phyloP scores from a whole-genome alignment of 495 filamentous ascomycete genomes.

The Trichoderma erinaceum region DNA sequence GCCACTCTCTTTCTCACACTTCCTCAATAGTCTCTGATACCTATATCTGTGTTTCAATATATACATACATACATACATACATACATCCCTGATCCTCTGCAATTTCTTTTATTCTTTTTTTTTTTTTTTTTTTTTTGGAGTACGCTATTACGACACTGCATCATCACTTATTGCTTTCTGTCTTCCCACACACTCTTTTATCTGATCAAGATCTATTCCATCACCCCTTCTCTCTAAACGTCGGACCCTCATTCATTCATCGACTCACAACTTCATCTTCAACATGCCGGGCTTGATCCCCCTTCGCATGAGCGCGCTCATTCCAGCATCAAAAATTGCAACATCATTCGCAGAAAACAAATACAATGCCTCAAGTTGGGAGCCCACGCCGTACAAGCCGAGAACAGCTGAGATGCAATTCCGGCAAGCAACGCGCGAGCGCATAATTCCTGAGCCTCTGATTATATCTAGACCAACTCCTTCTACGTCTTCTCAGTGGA shows the following conservation, averaged over 20 bases:
- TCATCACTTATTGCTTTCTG: neutral
- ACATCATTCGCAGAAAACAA: neutral
- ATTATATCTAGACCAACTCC: neutral
- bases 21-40: neutral
- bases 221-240: neutral
- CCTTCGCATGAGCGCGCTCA: conserved; percentile 22
- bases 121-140: neutral
- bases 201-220: neutral
- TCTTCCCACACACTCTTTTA: neutral
- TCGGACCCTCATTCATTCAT: neutral
- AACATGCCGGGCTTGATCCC: conserved; percentile 16
- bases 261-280: neutral
- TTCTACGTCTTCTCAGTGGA: conserved; percentile 33
- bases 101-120: no score
- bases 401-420: neutral
- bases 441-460: neutral
- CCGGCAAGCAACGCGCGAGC: neutral
- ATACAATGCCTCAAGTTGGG: neutral
- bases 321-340: neutral
- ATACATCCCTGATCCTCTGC: neutral
- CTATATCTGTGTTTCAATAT: neutral
- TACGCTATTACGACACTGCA: neutral
- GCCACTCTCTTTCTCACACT: neutral
- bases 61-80: neutral
- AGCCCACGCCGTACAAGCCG: neutral